Evolutionary conservation across 2,329 filamentous ascomycete species (phyloP).

Genomic region (Myriangium duriaei): DNA sequence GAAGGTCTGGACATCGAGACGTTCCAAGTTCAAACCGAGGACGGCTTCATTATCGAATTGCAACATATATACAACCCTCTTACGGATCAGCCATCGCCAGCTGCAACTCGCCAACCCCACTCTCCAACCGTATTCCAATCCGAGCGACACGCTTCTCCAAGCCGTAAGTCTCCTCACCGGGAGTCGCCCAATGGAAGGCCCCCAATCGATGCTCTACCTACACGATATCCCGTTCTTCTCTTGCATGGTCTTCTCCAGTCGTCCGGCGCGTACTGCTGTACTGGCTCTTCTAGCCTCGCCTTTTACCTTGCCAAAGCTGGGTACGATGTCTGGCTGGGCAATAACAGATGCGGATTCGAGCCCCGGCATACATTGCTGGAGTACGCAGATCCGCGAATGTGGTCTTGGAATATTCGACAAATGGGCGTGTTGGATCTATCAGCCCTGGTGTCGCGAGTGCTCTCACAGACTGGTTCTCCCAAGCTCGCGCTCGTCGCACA

Average conservation of each 20-base stretch:
- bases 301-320: slow-evolving; percentile 88
- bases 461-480: slow-evolving; percentile 68
- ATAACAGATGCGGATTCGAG: slow-evolving; percentile 77
- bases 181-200: not conserved
- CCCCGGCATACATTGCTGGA: slow-evolving; percentile 62
- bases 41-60: slow-evolving; percentile 78
- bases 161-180: slow-evolving; percentile 9
- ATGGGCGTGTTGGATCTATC: slow-evolving; percentile 86
- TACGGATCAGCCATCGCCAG: slow-evolving; percentile 46
- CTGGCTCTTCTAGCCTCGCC: slow-evolving; percentile 78
- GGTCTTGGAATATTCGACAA: slow-evolving; percentile 90
- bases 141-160: slow-evolving; percentile 23
- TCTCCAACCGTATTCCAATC: slow-evolving; percentile 49
- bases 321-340: slow-evolving; percentile 91
- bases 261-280: slow-evolving; percentile 76
- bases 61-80: slow-evolving; percentile 83
- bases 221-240: slow-evolving; percentile 70
- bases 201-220: too few species aligned
- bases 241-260: slow-evolving; percentile 84
- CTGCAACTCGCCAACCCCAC: slow-evolving; percentile 37
- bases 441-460: slow-evolving; percentile 65
- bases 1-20: slow-evolving; percentile 78
- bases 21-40: slow-evolving; percentile 79
- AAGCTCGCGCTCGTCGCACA: slow-evolving; percentile 78
- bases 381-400: slow-evolving; percentile 76